These are phyloP conservation scores for Amylocystis lapponica DNA, from an alignment of 768 basidiomycete genomes.

Conservation along the genomic window DNA sequence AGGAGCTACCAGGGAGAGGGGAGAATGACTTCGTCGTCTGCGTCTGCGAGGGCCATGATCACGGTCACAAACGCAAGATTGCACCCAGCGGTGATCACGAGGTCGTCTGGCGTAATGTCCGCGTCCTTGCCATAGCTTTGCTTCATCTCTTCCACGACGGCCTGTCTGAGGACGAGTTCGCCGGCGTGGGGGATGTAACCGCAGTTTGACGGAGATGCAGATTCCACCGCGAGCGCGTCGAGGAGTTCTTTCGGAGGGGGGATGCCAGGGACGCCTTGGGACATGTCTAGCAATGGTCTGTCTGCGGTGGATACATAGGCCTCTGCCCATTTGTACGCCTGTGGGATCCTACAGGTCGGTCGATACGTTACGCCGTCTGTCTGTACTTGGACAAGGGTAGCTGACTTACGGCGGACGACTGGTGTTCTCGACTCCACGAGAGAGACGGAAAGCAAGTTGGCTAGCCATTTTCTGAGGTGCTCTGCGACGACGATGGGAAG, in stretches of 20 bases:
- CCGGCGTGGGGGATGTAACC: conserved; percentile 61
- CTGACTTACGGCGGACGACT: conserved; percentile 16
- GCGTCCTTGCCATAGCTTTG: conserved; percentile 43
- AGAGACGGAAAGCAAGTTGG: conserved; percentile 12
- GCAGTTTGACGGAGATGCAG: conserved; percentile 38
- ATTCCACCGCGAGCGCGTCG: conserved; percentile 38
- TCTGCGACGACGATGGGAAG: too few relatives aligned
- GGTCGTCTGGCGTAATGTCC: conserved; percentile 48
- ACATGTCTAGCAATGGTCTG: conserved; percentile 61
- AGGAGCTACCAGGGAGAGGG: conserved; percentile 59
- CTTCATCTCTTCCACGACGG: conserved; percentile 58
- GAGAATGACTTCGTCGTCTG: conserved; percentile 66
- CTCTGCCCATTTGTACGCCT: conserved; percentile 51
- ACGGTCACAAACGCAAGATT: conserved; percentile 65
- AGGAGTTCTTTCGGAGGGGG: conserved; percentile 48
- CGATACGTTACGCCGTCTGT: neutral
- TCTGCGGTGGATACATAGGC: conserved; percentile 35
- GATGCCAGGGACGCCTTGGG: conserved; percentile 68
- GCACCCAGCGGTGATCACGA: conserved; percentile 68
- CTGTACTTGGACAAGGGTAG: neutral
- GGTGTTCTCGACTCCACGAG: conserved; percentile 13
- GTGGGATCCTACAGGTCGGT: conserved; percentile 41
- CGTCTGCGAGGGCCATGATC: conserved; percentile 59
- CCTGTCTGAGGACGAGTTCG: conserved; percentile 43
- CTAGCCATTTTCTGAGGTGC: too few relatives aligned